These are phyloP conservation scores for Fraxinus ornus DNA, from an alignment of 305 asterid genomes.

Conservation along the genomic window DNA sequence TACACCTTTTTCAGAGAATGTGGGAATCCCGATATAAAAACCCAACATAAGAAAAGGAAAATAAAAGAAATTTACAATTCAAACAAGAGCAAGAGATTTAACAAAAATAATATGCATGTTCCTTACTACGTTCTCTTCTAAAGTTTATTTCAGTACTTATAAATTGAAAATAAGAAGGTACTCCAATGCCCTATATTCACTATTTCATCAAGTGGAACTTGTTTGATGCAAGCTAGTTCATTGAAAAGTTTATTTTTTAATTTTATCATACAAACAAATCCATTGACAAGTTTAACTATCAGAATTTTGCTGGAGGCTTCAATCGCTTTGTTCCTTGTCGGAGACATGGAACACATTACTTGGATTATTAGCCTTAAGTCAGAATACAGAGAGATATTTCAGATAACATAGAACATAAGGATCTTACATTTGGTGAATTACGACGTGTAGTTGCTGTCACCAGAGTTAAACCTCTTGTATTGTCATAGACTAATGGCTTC, in stretches of 20 bases:
- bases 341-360: not conserved
- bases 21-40: not conserved
- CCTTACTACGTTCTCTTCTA: not conserved
- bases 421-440: constrained; percentile 81
- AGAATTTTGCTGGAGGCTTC: not conserved
- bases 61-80: too few relatives aligned
- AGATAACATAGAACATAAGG: not conserved
- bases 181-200: not conserved
- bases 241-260: not conserved
- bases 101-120: not conserved
- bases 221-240: not conserved
- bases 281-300: not conserved
- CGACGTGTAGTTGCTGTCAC: constrained; percentile 90
- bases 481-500: constrained; percentile 86
- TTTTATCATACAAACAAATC: not conserved
- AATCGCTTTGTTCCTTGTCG: not conserved
- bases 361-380: not conserved
- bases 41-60: not conserved
- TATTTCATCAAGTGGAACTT: not conserved
- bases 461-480: constrained; percentile 58
- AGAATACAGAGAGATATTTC: not conserved
- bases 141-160: not conserved
- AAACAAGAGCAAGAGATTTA: not conserved
- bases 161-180: not conserved
- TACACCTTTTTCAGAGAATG: not conserved